Base-by-base conservation (phyloP, 2,329 filamentous ascomycete genomes). In the Tolypocladium nubicola region DNA sequence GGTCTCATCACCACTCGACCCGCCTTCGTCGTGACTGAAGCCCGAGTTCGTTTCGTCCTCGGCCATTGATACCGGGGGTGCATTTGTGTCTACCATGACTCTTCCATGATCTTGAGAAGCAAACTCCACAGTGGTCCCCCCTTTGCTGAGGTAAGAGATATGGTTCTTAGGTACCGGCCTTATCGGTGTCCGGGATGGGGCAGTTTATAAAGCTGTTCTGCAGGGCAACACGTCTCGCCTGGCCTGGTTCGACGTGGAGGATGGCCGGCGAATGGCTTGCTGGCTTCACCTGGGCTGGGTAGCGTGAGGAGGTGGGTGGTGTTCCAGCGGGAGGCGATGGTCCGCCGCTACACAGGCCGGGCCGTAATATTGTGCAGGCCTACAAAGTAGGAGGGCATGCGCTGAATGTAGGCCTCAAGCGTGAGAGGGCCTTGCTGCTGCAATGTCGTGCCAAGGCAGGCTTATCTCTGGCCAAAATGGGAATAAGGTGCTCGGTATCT, bases 1-100 rank as follows among this genome's bases (percentile, higher is more conserved):
- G 4, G 66, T 67, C 33, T 74, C 73, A 37, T 73, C 72, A 58
- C 61, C 69, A 59, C 71, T 73, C 43, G 71, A 73, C 59, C 62
- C 68, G 52, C 63, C 68, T n/a, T 72, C 70, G 53, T 72, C 70
- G 62, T 71, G 65, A 57, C 70, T 71, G 52, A 70, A 62, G 5
- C 58, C 66, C 59, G 71, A 72, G 60, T 69, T 71, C 59, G 65
- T 63, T 56, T 73, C 70, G 54, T 72, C 70, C 56, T 73, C 70
- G 65, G 68, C 65, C 63, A 68, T 64, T 38, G 67, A 61, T 61
- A 65, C 57, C 57, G 60, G 56, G 40, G 43, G 52, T 58, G 57
- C 58, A 58, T 61, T 59, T n/a, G 41, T 41, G 40, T 60, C 57
- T 53, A 59, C 50, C 59, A 62, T 61, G 39, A 14, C 56, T 54